Conservation (phyloP, 148 eudicot genomes). For the Rhododendron simsii region DNA sequence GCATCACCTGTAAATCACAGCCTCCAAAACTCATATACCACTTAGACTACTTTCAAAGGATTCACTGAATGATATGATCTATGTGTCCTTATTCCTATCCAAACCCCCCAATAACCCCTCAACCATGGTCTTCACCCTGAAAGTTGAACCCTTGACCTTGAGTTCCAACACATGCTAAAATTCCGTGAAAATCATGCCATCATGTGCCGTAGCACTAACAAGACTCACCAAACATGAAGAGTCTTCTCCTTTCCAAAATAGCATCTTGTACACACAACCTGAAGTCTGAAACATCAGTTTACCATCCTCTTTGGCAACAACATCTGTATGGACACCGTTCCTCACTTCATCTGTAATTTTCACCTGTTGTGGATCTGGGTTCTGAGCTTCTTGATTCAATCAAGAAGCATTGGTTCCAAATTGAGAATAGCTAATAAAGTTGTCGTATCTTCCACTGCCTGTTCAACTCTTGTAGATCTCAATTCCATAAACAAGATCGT, state of each 20-base stretch:
- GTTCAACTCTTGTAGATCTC: background rate
- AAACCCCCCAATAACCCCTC: background rate
- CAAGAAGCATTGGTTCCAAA: background rate
- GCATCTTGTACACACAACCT: background rate
- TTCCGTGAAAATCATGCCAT: background rate
- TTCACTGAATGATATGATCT: background rate
- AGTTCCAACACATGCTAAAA: background rate
- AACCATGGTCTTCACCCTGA: background rate
- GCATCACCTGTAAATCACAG: background rate
- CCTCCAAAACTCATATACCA: background rate
- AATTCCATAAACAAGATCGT: background rate
- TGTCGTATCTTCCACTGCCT: background rate
- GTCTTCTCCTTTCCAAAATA: background rate
- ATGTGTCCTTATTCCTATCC: background rate
- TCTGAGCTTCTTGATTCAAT: background rate
- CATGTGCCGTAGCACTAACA: background rate
- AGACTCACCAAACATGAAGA: background rate
- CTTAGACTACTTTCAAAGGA: background rate
- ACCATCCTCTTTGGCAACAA: background rate
- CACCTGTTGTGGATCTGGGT: background rate
- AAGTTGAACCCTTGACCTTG: background rate
- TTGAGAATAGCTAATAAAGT: background rate
- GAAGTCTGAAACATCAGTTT: background rate
- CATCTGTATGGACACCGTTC: background rate
- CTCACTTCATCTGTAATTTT: background rate